Percentiles rank a stretch among this genome's conserved stretches.
phyloP scores from a whole-genome alignment of 352 stramenopile genomes.

The Detonula confervacea region DNA sequence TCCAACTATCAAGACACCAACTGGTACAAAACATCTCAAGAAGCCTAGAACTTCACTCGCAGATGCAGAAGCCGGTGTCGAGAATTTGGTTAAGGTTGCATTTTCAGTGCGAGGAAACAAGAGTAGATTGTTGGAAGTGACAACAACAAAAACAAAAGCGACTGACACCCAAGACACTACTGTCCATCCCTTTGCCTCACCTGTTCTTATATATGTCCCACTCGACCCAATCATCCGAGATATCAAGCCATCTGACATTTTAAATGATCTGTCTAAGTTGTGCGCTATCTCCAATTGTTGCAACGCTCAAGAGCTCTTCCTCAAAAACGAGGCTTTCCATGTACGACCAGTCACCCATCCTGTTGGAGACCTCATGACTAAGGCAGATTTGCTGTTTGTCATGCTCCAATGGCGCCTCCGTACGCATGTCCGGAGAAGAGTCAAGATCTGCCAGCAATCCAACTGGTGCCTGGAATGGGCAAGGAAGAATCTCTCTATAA shows the following conservation, averaged over 20 bases:
- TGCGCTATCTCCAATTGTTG: no score
- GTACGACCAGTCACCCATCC: background rate
- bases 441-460: background rate
- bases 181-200: no score
- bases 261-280: no score
- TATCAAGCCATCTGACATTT: no score
- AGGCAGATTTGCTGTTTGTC: slow-evolving; percentile 32
- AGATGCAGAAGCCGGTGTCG: background rate
- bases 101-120: background rate
- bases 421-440: background rate
- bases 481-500: slow-evolving; percentile 30
- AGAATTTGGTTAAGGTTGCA: background rate
- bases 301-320: no score
- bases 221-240: no score
- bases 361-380: background rate
- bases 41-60: background rate
- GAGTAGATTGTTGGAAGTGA: slow-evolving; percentile 1
- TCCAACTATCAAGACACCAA: background rate
- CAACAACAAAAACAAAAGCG: background rate
- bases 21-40: background rate
- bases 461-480: slow-evolving; percentile 20
- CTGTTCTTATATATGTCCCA: no score
- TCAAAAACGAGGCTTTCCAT: no score
- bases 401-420: slow-evolving; percentile 1
- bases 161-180: no score